Percentiles rank a stretch among this genome's conserved stretches.
phyloP scores from a whole-genome alignment of 306 rosid species.

The Quercus wislizeni region DNA sequence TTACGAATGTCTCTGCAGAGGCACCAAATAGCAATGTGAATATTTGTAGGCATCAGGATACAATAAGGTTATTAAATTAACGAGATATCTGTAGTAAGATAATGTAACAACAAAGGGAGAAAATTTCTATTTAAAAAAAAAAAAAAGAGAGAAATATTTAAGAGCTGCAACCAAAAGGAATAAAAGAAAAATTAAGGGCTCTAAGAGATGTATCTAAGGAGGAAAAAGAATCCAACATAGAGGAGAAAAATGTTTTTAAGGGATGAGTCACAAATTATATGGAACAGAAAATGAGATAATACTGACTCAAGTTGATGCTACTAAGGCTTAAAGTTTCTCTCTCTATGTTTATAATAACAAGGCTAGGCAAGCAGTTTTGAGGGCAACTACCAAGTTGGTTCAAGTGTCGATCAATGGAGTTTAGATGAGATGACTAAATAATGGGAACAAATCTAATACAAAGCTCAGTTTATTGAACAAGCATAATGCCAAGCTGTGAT shows the following conservation, averaged over 20 bases:
- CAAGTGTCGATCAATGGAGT: not conserved
- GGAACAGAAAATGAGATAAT: not conserved
- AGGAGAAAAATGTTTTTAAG: not conserved
- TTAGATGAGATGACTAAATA: not conserved
- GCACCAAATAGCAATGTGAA: slow-evolving; percentile 8
- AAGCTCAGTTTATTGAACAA: not conserved
- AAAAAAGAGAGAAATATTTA: not conserved
- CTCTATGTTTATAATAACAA: not conserved
- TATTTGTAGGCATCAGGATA: not conserved
- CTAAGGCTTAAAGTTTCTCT: not conserved
- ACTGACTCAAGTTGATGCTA: not conserved
- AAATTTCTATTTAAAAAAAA: no score
- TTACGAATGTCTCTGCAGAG: slow-evolving; percentile 89
- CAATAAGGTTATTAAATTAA: not conserved
- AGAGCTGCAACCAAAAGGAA: not conserved
- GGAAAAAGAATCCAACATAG: not conserved
- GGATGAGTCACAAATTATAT: not conserved
- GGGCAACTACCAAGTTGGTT: not conserved
- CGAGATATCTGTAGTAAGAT: not conserved
- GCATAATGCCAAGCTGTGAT: not conserved
- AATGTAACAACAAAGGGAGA: not conserved
- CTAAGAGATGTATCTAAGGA: not conserved
- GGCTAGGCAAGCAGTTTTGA: not conserved
- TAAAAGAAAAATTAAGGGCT: not conserved
- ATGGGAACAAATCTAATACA: not conserved